phyloP scores from a whole-genome alignment of 768 basidiomycete species.

The Phallus indusiatus region DNA sequence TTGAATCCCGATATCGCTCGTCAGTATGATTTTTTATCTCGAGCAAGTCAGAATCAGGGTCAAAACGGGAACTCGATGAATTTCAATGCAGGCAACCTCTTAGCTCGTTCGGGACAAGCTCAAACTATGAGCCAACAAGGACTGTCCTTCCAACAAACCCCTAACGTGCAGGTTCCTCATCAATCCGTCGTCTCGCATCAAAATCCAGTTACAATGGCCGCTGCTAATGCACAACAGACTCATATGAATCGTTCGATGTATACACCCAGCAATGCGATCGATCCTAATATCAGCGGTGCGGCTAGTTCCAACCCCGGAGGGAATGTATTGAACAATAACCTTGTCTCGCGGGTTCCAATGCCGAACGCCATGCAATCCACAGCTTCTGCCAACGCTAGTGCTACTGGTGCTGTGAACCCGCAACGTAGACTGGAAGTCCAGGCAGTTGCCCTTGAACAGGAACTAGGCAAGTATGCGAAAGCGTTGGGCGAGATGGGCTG shows the following conservation, averaged over 20 bases:
- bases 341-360: neutral
- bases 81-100: neutral
- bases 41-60: slow-evolving; percentile 5
- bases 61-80: slow-evolving; percentile 3
- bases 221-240: neutral
- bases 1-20: neutral
- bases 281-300: neutral
- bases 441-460: neutral
- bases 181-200: neutral
- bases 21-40: slow-evolving; percentile 1
- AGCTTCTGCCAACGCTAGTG: neutral
- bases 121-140: neutral
- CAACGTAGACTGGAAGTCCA: neutral
- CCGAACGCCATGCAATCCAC: neutral
- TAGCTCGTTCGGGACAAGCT: neutral
- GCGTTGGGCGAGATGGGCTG: neutral
- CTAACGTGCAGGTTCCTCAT: neutral
- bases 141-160: slow-evolving; percentile 1
- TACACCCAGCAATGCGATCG: neutral
- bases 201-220: neutral
- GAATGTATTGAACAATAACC: neutral
- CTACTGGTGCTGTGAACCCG: neutral
- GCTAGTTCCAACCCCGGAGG: neutral
- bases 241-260: slow-evolving; percentile 2
- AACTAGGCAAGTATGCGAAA: neutral